Evolutionary conservation across 441 rosid species (phyloP).

Genomic region (Gossypium davidsonii): DNA sequence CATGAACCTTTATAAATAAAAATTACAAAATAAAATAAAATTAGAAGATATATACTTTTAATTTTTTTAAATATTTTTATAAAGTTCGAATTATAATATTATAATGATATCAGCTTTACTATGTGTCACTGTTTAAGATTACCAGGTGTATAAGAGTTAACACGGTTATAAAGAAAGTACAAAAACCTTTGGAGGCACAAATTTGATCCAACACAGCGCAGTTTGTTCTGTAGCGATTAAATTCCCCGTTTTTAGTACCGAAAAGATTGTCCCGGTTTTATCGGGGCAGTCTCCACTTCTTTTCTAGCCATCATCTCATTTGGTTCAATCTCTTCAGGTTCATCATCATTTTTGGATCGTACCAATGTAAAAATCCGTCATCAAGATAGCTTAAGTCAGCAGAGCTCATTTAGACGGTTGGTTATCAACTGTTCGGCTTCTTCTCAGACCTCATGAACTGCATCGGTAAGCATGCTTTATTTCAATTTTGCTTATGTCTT

Average conservation of each 20-base stretch:
- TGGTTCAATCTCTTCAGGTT: constrained; percentile 12
- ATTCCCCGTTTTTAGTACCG: background rate
- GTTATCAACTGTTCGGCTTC: constrained; percentile 37
- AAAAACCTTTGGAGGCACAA: constrained; percentile 15
- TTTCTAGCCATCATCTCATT: constrained; percentile 27
- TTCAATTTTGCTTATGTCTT: background rate
- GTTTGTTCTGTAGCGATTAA: background rate
- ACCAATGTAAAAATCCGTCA: constrained; percentile 19
- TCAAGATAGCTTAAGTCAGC: constrained; percentile 16
- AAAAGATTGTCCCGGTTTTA: background rate
- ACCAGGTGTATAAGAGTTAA: no score
- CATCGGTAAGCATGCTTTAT: background rate
- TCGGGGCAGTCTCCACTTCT: constrained; percentile 44
- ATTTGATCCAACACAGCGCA: background rate
- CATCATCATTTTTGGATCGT: constrained; percentile 17
- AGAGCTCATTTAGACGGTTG: constrained; percentile 25
- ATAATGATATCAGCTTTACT: no score
- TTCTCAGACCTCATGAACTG: constrained; percentile 28
- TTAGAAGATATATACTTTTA: no score
- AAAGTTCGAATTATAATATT: no score
- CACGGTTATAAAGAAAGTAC: no score
- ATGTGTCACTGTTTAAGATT: no score
- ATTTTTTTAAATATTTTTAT: no score
- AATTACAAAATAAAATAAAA: no score
- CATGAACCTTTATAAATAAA: no score